Percentiles rank a stretch among this genome's conserved stretches.
Conservation (phyloP, 169 alveolate genomes). For the Cystoisospora suis region DNA sequence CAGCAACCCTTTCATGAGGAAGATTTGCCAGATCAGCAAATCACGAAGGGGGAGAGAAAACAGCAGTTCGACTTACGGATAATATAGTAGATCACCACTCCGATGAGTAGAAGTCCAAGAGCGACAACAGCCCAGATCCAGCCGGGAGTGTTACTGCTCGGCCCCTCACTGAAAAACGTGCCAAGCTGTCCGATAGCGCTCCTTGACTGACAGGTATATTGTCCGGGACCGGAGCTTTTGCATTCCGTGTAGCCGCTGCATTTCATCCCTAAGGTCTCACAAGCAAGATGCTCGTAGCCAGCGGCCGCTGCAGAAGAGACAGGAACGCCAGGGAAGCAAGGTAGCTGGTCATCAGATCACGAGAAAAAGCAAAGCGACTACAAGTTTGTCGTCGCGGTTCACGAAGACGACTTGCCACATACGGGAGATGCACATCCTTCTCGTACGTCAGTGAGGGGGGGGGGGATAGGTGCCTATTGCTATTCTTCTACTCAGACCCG, state of each 20-base stretch:
- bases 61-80: too few species aligned
- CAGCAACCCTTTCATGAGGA: too few species aligned
- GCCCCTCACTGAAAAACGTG: conserved; percentile 25
- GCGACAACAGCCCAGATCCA: conserved; percentile 59
- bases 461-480: too few species aligned
- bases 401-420: too few species aligned
- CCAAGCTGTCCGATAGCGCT: not conserved
- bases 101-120: not conserved
- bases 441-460: too few species aligned
- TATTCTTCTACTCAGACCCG: too few species aligned
- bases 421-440: too few species aligned
- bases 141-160: conserved; percentile 43
- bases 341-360: too few species aligned
- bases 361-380: too few species aligned
- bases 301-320: not conserved
- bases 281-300: conserved; percentile 15
- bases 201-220: not conserved
- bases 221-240: not conserved
- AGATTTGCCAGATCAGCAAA: too few species aligned
- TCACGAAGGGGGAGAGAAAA: too few species aligned
- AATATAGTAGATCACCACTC: not conserved
- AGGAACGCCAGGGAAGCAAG: not conserved
- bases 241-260: not conserved
- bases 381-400: too few species aligned
- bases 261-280: not conserved